Base-by-base conservation (phyloP, 2,329 filamentous ascomycete genomes). In the Fusarium temperatum region DNA sequence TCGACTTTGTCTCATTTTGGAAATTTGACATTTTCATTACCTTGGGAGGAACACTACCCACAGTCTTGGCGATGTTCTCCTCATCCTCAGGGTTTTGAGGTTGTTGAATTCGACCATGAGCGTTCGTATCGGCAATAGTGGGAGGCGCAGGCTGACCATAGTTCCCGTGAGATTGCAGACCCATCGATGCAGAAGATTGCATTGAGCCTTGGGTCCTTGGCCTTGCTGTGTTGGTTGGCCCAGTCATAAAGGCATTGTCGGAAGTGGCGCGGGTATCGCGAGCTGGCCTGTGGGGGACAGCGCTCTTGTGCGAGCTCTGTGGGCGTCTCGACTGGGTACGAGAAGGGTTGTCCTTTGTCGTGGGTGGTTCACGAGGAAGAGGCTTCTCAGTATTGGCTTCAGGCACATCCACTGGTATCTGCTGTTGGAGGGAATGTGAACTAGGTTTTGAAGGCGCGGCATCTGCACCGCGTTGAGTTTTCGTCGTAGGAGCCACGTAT, bases 61-160 rank as follows among this genome's bases (percentile, higher is more conserved):
- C 85, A 80, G 90, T 80, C 82, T 92, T 84, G 85, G 91, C 80
- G 55, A 92, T 88, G 20, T 91, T 89, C 59, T 89, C 87, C 26
- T 92, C 93, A 38, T 96, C 94, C 73, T 89, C 90, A 7, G 64
- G 70, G 44, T 77, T 80, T 3, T 77, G 75, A 78, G 93, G 93
- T 80, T 98, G 96, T 74, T 96, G 93, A 78, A 98, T 94, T 72
- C 93, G 93, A 72, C 95, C 96, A 81, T 98, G 93, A 8, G 90
- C 95, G 82, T 96, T 98, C 59, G 95, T 96, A 76, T 93, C 92
- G 55, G 95, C 95, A 68, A 98, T 92, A 54, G 94, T 91, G 36
- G 96, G 95, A 63, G 94, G 94, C 51, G 92, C 92, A 55, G 96
- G 96, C 82, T 97, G 94, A 74, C 94, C 94, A 81, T 98, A 98